These are phyloP conservation scores for Thraustochytrium striatum DNA, from an alignment of 352 stramenopile species.

Conservation along the genomic window DNA sequence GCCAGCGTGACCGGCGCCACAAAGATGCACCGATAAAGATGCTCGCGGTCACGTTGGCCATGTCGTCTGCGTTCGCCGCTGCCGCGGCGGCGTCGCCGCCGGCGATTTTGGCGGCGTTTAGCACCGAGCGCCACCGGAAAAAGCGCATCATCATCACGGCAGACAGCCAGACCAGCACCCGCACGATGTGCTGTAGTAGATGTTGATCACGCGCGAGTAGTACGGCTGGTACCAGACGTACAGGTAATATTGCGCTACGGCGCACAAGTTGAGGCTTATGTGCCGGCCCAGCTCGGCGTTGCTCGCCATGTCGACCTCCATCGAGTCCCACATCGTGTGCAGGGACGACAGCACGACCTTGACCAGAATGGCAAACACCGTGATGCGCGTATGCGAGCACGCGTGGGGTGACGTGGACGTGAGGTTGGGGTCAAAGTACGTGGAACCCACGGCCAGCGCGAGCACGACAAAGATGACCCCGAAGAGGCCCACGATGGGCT, in stretches of 20 bases:
- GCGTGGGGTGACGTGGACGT: conserved; percentile 32
- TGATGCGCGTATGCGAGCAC: conserved; percentile 38
- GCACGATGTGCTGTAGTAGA: background rate
- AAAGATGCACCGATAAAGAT: background rate
- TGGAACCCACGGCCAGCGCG: conserved; percentile 2
- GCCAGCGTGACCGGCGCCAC: conserved; percentile 23
- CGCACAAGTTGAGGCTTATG: background rate
- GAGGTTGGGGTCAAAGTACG: conserved; percentile 39
- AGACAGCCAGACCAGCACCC: conserved; percentile 6
- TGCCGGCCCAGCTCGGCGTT: background rate
- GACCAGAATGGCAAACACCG: conserved; percentile 41
- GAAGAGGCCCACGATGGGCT: conserved; percentile 13
- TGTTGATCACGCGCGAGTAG: conserved; percentile 15
- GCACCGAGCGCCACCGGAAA: too few species aligned
- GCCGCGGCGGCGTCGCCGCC: background rate
- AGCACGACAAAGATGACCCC: conserved; percentile 17
- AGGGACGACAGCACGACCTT: conserved; percentile 39
- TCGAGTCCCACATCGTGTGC: conserved; percentile 3
- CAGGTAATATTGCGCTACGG: background rate
- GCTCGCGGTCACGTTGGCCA: background rate
- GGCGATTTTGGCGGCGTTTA: background rate
- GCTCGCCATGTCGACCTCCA: background rate
- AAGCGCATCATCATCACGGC: conserved; percentile 19
- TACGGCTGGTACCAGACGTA: conserved; percentile 46
- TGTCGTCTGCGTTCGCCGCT: background rate